Evolutionary conservation across 73 alveolate species (phyloP).

Genomic region (Urostyla sp.): DNA sequence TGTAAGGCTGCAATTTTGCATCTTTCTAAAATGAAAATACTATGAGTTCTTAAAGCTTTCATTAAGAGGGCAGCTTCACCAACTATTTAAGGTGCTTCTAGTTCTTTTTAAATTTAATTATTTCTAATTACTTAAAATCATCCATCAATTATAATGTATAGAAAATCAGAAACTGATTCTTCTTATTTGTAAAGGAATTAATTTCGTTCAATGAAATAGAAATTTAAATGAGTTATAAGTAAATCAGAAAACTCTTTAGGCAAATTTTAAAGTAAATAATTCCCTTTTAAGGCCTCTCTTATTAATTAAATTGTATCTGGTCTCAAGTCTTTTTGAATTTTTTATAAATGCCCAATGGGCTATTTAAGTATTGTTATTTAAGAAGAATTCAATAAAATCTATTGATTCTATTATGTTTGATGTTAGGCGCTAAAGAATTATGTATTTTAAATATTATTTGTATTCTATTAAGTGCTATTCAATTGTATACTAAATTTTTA

Average conservation of each 20-base stretch:
- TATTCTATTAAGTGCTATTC: background rate
- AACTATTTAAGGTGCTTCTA: constrained; percentile 42
- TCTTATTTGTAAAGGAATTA: constrained; percentile 21
- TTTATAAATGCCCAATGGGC: background rate
- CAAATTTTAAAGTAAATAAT: constrained; percentile 13
- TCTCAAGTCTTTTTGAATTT: constrained; percentile 38
- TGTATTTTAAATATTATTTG: background rate
- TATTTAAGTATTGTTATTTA: background rate
- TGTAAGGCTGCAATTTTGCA: constrained; percentile 16
- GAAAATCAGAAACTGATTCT: constrained; percentile 24
- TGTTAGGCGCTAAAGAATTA: background rate
- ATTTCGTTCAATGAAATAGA: background rate
- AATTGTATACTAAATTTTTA: background rate
- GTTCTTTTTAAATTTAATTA: background rate
- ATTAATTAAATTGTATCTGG: constrained; percentile 10
- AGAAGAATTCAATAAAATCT: background rate
- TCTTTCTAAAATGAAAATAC: background rate
- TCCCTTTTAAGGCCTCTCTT: constrained; percentile 22
- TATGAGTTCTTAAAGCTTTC: constrained; percentile 26
- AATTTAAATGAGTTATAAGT: constrained; percentile 44
- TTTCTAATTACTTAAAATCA: background rate
- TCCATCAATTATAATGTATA: constrained; percentile 31
- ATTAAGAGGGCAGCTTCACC: constrained; percentile 49
- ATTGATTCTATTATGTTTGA: background rate
- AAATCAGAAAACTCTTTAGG: constrained; percentile 39